Base-by-base conservation (phyloP, 2,329 filamentous ascomycete species). In the Xylariaceae sp. region DNA sequence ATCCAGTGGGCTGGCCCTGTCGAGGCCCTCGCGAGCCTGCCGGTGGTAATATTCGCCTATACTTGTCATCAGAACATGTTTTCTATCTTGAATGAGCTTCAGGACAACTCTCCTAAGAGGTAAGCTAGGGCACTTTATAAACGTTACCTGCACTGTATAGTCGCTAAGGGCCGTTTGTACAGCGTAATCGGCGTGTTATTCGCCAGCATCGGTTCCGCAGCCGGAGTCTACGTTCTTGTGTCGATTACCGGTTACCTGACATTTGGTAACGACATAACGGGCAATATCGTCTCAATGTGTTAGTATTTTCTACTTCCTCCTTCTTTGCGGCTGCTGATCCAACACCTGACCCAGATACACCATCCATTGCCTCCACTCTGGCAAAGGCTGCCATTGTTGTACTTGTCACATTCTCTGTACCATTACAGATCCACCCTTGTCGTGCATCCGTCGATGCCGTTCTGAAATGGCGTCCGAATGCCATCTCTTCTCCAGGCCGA, bases 51-150 rank as follows among this genome's bases (percentile, higher is more conserved):
- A 2, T 98, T 98, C 70, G 92, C 90, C n/a, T 98, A 97, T 61
- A 98, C 92, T 1, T 98, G 92, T 61, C 92, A 98, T 63, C 92
- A 98, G 58, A 98, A 98, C 60, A 98, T 98, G 92, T 98, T 98
- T 61, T 95, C 90, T 9, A 94, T 98, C 50, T 68, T 98, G 31
- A 98, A 98, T 56, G 92, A 98, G 65, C 88, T 98, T 50, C 74
- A 78, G 42, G 82, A 95, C 59, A 88, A 88, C 62, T 85, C 85
- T 3, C 87, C 87, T 14, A 64, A 60, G 13, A 69, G 58, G 65
- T 66, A 55, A 32, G 50, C 37, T 28, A 29, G 19, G 16, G 5
- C 11, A 29, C 3, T 8, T n/a, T n/a, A n/a, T n/a, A n/a, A n/a
- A n/a, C n/a, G n/a, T n/a, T n/a, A n/a, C n/a, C n/a, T n/a, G n/a